These are phyloP conservation scores for Luvunga scandens DNA, from an alignment of 345 rosid genomes.

Conservation along the genomic window DNA sequence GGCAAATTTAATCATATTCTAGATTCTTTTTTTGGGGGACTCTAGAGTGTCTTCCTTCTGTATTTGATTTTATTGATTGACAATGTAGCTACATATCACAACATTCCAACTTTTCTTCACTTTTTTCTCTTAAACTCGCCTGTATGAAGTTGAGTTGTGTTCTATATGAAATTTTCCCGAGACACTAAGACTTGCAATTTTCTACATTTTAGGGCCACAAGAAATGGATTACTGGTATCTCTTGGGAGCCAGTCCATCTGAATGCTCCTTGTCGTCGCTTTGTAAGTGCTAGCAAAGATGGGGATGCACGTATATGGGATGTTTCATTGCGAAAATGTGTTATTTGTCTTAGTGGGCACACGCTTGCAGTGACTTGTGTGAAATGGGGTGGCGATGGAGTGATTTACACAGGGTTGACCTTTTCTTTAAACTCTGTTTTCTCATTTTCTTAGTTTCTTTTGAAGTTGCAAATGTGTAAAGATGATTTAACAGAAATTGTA, in stretches of 20 bases:
- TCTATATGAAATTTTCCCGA: neutral
- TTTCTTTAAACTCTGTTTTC: constrained; percentile 3
- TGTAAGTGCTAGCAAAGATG: constrained; percentile 97
- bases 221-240: constrained; percentile 96
- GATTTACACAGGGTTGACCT: constrained; percentile 80
- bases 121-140: neutral
- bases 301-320: constrained; percentile 98
- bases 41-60: neutral
- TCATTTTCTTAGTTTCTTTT: neutral
- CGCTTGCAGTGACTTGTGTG: constrained; percentile 93
- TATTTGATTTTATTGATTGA: neutral
- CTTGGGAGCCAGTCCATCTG: constrained; percentile 97
- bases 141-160: neutral
- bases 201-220: constrained; percentile 72
- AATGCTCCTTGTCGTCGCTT: constrained; percentile 91
- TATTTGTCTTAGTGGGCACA: constrained; percentile 83
- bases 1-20: neutral
- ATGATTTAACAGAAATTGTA: neutral
- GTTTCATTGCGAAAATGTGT: constrained; percentile 59
- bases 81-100: neutral
- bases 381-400: constrained; percentile 98
- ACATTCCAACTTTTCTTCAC: neutral
- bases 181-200: constrained; percentile 19
- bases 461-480: neutral
- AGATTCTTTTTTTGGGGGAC: neutral